phyloP scores from a whole-genome alignment of 2,329 filamentous ascomycete genomes.

The Paracoccidioides lutzii region DNA sequence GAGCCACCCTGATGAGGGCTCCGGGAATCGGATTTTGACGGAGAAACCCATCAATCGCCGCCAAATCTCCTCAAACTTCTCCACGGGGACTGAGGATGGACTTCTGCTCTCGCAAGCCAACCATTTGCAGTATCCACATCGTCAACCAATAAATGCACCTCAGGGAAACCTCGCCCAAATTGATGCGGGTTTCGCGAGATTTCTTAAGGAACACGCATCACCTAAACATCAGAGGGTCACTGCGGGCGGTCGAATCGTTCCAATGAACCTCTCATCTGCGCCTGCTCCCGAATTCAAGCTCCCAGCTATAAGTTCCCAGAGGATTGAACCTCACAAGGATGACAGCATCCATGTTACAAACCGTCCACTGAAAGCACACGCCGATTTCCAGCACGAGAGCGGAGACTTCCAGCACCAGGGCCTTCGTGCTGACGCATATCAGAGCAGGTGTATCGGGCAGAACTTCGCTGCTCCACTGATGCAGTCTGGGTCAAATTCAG shows the following conservation, averaged over 20 bases:
- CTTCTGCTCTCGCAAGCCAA: conserved; percentile 9
- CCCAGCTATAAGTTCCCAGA: conserved; percentile 11
- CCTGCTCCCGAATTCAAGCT: conserved; percentile 27
- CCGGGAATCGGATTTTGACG: conserved; percentile 13
- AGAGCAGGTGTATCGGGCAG: not conserved
- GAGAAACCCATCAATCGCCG: conserved; percentile 18
- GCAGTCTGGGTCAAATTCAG: not conserved
- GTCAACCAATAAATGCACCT: conserved; percentile 24
- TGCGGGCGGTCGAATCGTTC: conserved; percentile 36
- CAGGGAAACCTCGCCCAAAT: conserved; percentile 20
- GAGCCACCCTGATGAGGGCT: not conserved
- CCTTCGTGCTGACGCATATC: not conserved
- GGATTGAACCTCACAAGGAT: not conserved
- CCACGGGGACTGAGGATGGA: conserved; percentile 12
- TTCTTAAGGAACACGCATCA: conserved; percentile 35
- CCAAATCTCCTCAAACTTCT: conserved; percentile 14
- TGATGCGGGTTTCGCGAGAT: conserved; percentile 33
- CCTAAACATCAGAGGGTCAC: conserved; percentile 38
- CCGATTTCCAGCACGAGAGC: not conserved
- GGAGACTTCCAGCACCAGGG: not conserved
- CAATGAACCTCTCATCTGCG: conserved; percentile 26
- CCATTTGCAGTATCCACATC: conserved; percentile 14
- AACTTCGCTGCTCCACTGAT: not conserved
- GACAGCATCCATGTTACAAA: not conserved
- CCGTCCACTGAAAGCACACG: not conserved